These are phyloP conservation scores for Galeopsis tetrahit DNA, from an alignment of 257 asterid species.

Conservation along the genomic window DNA sequence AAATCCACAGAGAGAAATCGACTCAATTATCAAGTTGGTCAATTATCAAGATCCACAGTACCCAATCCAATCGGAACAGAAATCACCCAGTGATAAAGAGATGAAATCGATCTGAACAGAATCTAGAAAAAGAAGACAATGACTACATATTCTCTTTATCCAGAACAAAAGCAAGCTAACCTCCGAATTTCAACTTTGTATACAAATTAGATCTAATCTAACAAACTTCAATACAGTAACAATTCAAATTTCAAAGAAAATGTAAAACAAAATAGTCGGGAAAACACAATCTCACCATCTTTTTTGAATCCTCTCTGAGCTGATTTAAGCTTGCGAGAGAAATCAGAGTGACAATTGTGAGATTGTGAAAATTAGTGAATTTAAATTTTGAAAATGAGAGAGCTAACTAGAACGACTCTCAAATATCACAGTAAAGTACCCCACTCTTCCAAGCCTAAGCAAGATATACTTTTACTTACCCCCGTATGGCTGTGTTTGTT, in stretches of 20 bases:
- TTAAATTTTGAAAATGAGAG: constrained; percentile 36
- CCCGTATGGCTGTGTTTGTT: not conserved
- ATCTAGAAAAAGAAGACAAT: no score
- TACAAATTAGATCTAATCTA: constrained; percentile 33
- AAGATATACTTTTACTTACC: not conserved
- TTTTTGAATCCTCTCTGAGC: constrained; percentile 21
- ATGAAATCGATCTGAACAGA: no score
- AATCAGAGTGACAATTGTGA: constrained; percentile 30
- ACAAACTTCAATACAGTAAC: constrained; percentile 11
- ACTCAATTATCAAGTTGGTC: no score
- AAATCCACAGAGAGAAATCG: no score
- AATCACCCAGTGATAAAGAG: no score
- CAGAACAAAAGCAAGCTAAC: constrained; percentile 22
- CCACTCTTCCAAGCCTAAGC: not conserved
- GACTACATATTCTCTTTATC: no score
- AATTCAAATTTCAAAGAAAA: constrained; percentile 11
- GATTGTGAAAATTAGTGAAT: constrained; percentile 37
- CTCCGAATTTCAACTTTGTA: constrained; percentile 22
- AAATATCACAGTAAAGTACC: not conserved
- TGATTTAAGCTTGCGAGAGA: constrained; percentile 34
- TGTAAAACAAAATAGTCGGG: not conserved
- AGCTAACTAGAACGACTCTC: not conserved
- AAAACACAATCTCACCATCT: constrained; percentile 36
- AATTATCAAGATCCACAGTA: no score
- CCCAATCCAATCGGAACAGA: no score